A percentile compares a stretch with the other conserved stretches of the same genome.
Evolutionary conservation across 441 rosid genomes (phyloP).

Genomic region (Rhodomyrtus psidioides): DNA sequence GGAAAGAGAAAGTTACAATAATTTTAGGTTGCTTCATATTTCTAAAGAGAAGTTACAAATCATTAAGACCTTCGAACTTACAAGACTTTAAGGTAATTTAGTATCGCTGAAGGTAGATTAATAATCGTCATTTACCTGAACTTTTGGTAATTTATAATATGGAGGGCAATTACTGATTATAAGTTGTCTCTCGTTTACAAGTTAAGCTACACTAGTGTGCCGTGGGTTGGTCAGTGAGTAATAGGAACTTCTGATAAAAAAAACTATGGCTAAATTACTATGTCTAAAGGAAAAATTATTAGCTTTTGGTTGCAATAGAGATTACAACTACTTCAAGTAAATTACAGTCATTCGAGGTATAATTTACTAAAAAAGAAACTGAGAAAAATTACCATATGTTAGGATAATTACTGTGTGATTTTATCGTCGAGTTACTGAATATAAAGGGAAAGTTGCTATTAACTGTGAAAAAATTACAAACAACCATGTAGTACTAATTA

Average conservation of each 20-base stretch:
- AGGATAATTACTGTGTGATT: neutral
- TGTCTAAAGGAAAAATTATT: neutral
- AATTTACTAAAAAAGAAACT: neutral
- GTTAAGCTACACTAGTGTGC: neutral
- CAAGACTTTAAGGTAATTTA: neutral
- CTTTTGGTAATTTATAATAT: neutral
- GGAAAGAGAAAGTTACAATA: neutral
- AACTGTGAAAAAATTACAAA: neutral
- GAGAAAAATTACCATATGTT: neutral
- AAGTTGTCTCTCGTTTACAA: neutral
- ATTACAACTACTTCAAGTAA: neutral
- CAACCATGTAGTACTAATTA: neutral
- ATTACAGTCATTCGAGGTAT: neutral
- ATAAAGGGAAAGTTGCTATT: neutral
- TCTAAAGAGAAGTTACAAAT: neutral
- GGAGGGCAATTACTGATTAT: neutral
- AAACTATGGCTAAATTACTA: neutral
- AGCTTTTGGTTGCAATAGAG: neutral
- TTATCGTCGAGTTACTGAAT: neutral
- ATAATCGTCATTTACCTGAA: neutral
- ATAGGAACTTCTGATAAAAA: neutral
- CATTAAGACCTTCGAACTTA: neutral
- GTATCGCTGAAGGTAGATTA: neutral
- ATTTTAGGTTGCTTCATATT: neutral
- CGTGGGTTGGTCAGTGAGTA: neutral